Conservation (phyloP, 1,139 yeast species). For the Yamadazyma sp. region DNA sequence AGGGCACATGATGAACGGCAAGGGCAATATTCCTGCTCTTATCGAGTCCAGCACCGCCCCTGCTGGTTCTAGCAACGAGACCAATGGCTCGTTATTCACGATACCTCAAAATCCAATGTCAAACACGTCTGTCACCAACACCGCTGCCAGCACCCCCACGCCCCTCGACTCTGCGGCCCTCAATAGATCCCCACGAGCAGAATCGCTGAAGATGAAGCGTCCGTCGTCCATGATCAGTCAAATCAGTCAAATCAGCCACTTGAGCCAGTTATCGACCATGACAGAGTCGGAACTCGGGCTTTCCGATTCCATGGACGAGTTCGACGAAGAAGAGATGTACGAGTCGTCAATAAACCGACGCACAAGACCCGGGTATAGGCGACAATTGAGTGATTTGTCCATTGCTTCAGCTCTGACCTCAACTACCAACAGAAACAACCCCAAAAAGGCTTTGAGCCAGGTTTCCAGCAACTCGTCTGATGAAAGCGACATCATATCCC, state of each 20-base stretch:
- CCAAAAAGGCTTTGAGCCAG: conserved; percentile 24
- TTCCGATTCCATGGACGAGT: conserved; percentile 48
- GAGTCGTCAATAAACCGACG: conserved; percentile 14
- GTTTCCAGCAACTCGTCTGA: conserved; percentile 43
- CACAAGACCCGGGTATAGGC: conserved; percentile 32
- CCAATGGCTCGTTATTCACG: neutral
- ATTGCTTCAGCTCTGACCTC: conserved; percentile 34
- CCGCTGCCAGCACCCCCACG: conserved; percentile 1
- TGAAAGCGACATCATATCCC: conserved; percentile 24
- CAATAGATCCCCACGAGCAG: conserved; percentile 3
- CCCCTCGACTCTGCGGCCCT: neutral
- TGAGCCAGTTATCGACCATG: conserved; percentile 58
- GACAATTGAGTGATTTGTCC: conserved; percentile 39
- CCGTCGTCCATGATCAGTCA: conserved; percentile 72
- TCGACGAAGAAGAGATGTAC: conserved; percentile 32
- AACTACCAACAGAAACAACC: conserved; percentile 10
- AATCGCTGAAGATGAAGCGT: conserved; percentile 27
- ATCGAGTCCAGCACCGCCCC: too few species aligned
- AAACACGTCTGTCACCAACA: neutral
- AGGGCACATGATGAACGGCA: neutral
- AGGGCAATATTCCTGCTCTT: too few species aligned
- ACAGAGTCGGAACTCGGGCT: conserved; percentile 45
- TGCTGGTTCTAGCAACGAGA: too few species aligned
- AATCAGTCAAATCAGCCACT: conserved; percentile 52
- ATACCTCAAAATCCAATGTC: neutral